Base-by-base conservation (phyloP, 2,329 filamentous ascomycete genomes). In the Pleoardoris graminearum region DNA sequence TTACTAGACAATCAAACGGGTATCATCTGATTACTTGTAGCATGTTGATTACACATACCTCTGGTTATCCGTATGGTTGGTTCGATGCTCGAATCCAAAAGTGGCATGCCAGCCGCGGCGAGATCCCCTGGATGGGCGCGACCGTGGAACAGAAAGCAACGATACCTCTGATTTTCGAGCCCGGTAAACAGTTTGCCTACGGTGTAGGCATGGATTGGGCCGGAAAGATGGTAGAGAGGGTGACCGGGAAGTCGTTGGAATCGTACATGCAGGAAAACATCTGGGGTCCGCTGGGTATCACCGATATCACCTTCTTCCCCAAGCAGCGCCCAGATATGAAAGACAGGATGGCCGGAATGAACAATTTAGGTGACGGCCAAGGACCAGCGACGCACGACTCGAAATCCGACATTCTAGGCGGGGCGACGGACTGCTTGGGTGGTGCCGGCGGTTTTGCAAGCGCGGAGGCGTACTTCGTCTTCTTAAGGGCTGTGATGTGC, bases 101-200 rank as follows among this genome's bases (percentile, higher is more conserved):
- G 39, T 77, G 73, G 71, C 45, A 53, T 12, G 27, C 11, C 23
- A 52, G 50, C 33, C 50, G 58, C 7, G 42, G 37, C n/a, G 53
- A 58, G 27, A 29, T 14, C 5, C 47, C 53, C 0, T 58, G 44
- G 85, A 61, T 82, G 85, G 63, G 80, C 78, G 0, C 79, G 0
- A 73, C 79, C 2, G 59, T 78, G 10, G 73, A 75, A 29, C 82
- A 39, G 67, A 85, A 51, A 59, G 76, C 44, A 61, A 68, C 29
- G 67, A 66, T 59, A 10, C 82, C 85, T 0, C 66, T 88, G 10
- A 62, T 86, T 0, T 82, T 83, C 59, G 82, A 88, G 54, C 85
- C 85, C 0, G 84, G 85, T 0, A 77, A 81, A 17, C 71, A 73
- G 0, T 88, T 82, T 80, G 75, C 80, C 48, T 87, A 87, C 48